Conservation (phyloP, 108 stramenopile genomes). For the Nitzschia putrida region DNA sequence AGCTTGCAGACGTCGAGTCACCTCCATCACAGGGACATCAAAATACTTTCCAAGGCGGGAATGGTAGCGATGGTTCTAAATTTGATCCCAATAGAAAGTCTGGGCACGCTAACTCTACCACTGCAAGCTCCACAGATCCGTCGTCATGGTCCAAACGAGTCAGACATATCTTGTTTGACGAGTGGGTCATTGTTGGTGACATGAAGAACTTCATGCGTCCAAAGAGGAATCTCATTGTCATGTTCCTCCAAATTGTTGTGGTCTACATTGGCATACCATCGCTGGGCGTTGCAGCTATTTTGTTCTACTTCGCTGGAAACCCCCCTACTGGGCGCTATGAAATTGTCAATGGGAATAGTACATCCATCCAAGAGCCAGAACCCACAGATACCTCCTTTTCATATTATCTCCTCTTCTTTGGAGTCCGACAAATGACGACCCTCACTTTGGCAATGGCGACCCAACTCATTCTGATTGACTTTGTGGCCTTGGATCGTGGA, state of each 20-base stretch:
- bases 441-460: constrained; percentile 21
- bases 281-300: neutral
- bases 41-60: neutral
- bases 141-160: neutral
- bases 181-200: neutral
- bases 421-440: constrained; percentile 41
- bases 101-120: neutral
- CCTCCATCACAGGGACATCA: too few relatives aligned
- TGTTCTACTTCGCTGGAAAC: constrained; percentile 34
- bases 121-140: neutral
- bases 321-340: constrained; percentile 21
- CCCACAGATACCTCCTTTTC: constrained; percentile 28
- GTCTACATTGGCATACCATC: constrained; percentile 19
- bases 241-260: neutral
- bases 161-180: neutral
- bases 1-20: too few relatives aligned
- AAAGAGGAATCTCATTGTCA: neutral
- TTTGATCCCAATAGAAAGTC: neutral
- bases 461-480: constrained; percentile 41
- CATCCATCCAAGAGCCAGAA: neutral
- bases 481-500: constrained; percentile 21
- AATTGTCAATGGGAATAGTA: neutral
- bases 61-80: neutral
- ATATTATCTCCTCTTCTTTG: constrained; percentile 39
- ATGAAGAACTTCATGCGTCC: neutral